A percentile compares a stretch with the other conserved stretches of the same genome.
Conservation (phyloP, 2,329 filamentous ascomycete genomes). For the Penicillium aurantiogriseum region DNA sequence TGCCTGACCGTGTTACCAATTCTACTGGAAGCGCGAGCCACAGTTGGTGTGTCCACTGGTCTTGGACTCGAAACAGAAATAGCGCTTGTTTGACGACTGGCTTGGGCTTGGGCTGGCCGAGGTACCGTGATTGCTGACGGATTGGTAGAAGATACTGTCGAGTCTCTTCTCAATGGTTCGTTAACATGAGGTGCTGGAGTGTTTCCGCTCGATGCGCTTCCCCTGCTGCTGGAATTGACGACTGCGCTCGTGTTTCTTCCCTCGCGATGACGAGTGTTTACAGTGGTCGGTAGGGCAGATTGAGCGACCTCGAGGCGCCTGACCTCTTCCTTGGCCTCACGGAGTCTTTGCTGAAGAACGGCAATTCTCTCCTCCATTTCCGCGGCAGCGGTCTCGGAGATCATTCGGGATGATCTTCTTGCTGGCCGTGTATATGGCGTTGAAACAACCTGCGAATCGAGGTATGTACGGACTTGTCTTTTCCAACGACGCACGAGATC, state of each 20-base stretch:
- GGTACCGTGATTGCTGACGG: background rate
- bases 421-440: background rate
- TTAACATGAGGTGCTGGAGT: too few relatives aligned
- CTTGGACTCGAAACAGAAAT: background rate
- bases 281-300: background rate
- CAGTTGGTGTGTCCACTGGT: background rate
- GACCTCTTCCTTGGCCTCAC: background rate
- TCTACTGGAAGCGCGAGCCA: background rate
- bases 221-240: background rate
- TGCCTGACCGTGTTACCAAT: background rate
- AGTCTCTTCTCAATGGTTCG: background rate
- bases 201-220: background rate
- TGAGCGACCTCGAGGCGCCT: background rate
- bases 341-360: background rate
- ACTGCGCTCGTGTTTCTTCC: background rate
- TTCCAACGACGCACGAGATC: conserved; percentile 12
- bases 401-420: background rate
- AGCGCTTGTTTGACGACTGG: background rate
- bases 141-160: background rate
- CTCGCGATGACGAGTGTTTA: background rate
- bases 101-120: background rate
- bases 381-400: background rate
- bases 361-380: background rate
- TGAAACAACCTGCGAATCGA: background rate
- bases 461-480: conserved; percentile 4